phyloP scores from a whole-genome alignment of 208 protist species.

The Angomonas desouzai region DNA sequence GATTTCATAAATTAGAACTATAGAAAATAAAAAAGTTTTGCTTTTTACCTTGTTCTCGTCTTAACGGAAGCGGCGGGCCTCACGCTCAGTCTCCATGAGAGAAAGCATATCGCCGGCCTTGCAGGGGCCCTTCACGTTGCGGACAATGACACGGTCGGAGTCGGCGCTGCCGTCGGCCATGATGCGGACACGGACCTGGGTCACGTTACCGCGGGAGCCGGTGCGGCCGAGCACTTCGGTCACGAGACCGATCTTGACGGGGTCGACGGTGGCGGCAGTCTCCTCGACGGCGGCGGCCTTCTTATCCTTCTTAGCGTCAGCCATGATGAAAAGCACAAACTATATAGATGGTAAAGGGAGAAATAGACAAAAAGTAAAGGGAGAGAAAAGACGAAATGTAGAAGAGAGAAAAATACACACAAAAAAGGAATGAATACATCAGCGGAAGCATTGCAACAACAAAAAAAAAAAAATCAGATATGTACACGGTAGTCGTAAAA shows the following conservation, averaged over 20 bases:
- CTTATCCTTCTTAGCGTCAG: slow-evolving; percentile 85
- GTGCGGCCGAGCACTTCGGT: slow-evolving; percentile 98
- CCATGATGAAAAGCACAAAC: slow-evolving; percentile 25
- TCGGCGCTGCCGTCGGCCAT: slow-evolving; percentile 88
- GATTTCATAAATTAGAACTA: slow-evolving; percentile 8
- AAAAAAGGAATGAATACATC: too few species aligned
- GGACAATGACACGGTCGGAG: slow-evolving; percentile 95
- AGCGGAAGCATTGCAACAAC: too few species aligned
- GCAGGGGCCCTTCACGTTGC: slow-evolving; percentile 99
- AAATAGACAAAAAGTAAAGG: slow-evolving; percentile 9
- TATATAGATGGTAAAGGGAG: slow-evolving; percentile 8
- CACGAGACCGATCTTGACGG: slow-evolving; percentile 94
- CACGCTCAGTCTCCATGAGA: slow-evolving; percentile 99
- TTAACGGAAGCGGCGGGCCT: slow-evolving; percentile 99
- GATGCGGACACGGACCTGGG: slow-evolving; percentile 97
- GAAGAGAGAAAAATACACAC: slow-evolving; percentile 14
- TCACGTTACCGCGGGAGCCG: slow-evolving; percentile 99
- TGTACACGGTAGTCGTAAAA: too few species aligned
- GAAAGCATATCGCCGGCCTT: slow-evolving; percentile 98
- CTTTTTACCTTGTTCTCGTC: slow-evolving; percentile 10
- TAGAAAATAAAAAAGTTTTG: slow-evolving; percentile 8
- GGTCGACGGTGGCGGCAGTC: slow-evolving; percentile 57
- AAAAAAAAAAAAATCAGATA: too few species aligned
- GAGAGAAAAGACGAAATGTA: neutral
- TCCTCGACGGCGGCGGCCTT: slow-evolving; percentile 91